Conservation (phyloP, 1,284 basidiomycete species). For the Dichomitus squalens region DNA sequence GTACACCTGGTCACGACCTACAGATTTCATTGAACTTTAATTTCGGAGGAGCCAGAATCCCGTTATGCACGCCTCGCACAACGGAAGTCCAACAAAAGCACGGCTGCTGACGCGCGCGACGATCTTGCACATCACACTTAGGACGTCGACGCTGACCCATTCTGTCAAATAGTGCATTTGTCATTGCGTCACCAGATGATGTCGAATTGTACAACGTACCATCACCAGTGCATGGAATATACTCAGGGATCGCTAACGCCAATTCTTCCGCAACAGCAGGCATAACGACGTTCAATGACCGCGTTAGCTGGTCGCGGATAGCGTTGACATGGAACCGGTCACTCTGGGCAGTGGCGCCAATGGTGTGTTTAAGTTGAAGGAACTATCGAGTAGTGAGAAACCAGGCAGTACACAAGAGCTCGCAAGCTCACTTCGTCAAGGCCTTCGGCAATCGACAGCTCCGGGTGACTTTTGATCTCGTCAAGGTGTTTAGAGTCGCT, state of each 20-base stretch:
- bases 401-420: neutral
- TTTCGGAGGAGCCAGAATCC: too few relatives aligned
- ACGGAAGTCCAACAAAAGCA: conserved; percentile 31
- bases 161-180: conserved; percentile 24
- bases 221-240: conserved; percentile 15
- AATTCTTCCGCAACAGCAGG: conserved; percentile 35
- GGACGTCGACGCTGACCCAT: conserved; percentile 21
- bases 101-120: conserved; percentile 30
- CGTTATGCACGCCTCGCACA: conserved; percentile 28
- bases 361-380: conserved; percentile 6
- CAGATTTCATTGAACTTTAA: neutral
- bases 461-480: conserved; percentile 41
- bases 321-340: conserved; percentile 32
- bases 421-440: conserved; percentile 26
- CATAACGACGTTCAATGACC: conserved; percentile 27
- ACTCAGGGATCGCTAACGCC: conserved; percentile 22
- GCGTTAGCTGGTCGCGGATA: conserved; percentile 28
- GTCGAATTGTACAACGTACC: conserved; percentile 18
- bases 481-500: conserved; percentile 38
- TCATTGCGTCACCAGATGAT: conserved; percentile 28
- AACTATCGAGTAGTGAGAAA: neutral
- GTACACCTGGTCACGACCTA: conserved; percentile 28
- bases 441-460: conserved; percentile 39
- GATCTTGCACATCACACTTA: conserved; percentile 24
- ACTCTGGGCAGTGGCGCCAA: conserved; percentile 3